phyloP scores from a whole-genome alignment of 441 rosid species.

The Rhodomyrtus psidioides region DNA sequence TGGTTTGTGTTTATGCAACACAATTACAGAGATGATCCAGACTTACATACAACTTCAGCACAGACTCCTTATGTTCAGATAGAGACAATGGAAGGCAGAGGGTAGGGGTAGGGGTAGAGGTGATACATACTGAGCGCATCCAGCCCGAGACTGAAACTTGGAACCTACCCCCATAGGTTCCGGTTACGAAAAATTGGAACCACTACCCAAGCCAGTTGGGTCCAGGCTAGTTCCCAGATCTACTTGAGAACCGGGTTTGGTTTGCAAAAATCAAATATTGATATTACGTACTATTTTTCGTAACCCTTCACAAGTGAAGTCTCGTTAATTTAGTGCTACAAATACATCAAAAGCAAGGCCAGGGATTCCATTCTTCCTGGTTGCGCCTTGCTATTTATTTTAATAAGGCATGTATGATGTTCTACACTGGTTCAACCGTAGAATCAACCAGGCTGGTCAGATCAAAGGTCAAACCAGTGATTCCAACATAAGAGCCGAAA shows the following conservation, averaged over 20 bases:
- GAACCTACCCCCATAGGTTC: not conserved
- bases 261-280: not conserved
- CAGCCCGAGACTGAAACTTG: not conserved
- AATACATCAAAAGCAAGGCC: not conserved
- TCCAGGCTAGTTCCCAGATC: not conserved
- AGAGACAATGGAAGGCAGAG: not conserved
- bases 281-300: not conserved
- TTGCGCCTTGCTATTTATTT: not conserved
- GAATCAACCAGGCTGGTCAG: not conserved
- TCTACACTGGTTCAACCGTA: not conserved
- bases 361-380: not conserved
- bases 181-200: not conserved
- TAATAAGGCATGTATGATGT: not conserved
- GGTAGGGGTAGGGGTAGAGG: not conserved
- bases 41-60: not conserved
- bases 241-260: not conserved
- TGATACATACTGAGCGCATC: not conserved
- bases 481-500: not conserved
- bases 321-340: not conserved
- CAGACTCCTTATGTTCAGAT: not conserved
- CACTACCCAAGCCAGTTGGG: not conserved
- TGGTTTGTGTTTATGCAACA: not conserved
- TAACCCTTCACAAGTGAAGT: not conserved
- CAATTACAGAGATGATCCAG: not conserved
- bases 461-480: not conserved